phyloP scores from a whole-genome alignment of 306 rosid species.

The Astragalus membranaceus region DNA sequence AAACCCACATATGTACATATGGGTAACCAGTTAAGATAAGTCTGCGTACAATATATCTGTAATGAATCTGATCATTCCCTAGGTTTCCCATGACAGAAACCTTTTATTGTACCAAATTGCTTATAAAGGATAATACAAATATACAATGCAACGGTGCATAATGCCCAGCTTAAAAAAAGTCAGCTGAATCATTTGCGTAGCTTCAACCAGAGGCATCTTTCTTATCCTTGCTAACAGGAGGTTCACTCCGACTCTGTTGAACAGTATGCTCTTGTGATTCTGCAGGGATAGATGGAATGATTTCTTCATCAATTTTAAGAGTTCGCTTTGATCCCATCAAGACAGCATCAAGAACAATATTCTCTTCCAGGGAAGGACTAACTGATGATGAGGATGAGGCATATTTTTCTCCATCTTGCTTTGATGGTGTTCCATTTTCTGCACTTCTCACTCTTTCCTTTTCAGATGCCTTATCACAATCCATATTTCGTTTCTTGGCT shows the following conservation, averaged over 20 bases:
- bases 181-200: conserved; percentile 39
- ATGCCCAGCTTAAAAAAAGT: conserved; percentile 62
- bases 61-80: not conserved
- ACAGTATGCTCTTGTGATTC: conserved; percentile 50
- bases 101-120: not conserved
- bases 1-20: not conserved
- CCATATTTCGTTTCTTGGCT: conserved; percentile 19
- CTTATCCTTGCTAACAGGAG: conserved; percentile 31
- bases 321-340: conserved; percentile 62
- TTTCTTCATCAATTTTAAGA: conserved; percentile 54
- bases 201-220: not conserved
- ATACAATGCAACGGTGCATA: not conserved
- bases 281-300: conserved; percentile 15
- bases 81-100: not conserved
- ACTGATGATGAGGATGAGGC: conserved; percentile 20
- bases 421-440: conserved; percentile 29
- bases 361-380: conserved; percentile 46
- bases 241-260: conserved; percentile 28
- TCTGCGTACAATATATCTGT: not conserved
- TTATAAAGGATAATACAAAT: not conserved
- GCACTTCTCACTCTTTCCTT: conserved; percentile 28
- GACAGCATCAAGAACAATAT: conserved; percentile 70
- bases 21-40: not conserved
- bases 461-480: conserved; percentile 33
- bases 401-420: conserved; percentile 49